Conservation (phyloP, 352 stramenopile genomes). For the Pythium myriotylum region DNA sequence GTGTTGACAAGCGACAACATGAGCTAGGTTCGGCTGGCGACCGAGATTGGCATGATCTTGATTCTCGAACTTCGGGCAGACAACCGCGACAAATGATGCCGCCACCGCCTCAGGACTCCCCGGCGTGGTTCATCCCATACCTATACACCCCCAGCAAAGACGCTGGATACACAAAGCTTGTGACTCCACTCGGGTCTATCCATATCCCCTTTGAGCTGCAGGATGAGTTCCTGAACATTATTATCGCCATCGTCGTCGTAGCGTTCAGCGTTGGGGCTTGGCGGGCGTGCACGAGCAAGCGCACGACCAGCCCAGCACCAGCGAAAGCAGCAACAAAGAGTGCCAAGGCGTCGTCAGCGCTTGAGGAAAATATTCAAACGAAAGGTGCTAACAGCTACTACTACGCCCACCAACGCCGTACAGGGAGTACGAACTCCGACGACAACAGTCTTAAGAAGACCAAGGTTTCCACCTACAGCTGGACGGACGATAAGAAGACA, state of each 20-base stretch:
- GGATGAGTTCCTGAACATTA: constrained; percentile 48
- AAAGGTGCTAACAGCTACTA: constrained; percentile 88
- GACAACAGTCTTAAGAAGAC: constrained; percentile 44
- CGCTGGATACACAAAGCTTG: constrained; percentile 62
- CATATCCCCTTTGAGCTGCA: constrained; percentile 32
- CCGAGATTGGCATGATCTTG: neutral
- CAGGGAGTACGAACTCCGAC: constrained; percentile 18
- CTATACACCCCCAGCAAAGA: constrained; percentile 66
- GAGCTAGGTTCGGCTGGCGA: neutral
- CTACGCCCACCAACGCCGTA: constrained; percentile 63
- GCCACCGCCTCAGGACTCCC: constrained; percentile 5
- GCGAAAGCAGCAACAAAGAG: constrained; percentile 6
- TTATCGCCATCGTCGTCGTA: constrained; percentile 38
- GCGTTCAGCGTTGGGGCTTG: constrained; percentile 16
- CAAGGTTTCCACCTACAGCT: constrained; percentile 77
- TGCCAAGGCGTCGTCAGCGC: constrained; percentile 31
- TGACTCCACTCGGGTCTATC: constrained; percentile 70
- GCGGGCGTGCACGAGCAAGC: constrained; percentile 7
- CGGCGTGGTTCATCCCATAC: constrained; percentile 68
- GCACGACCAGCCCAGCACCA: constrained; percentile 1
- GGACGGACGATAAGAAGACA: constrained; percentile 71
- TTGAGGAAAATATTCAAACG: constrained; percentile 64
- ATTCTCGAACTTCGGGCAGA: neutral
- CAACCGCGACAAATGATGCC: constrained; percentile 16
- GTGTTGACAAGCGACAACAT: constrained; percentile 1